phyloP scores from a whole-genome alignment of 306 rosid species.

The Spatholobus suberectus region DNA sequence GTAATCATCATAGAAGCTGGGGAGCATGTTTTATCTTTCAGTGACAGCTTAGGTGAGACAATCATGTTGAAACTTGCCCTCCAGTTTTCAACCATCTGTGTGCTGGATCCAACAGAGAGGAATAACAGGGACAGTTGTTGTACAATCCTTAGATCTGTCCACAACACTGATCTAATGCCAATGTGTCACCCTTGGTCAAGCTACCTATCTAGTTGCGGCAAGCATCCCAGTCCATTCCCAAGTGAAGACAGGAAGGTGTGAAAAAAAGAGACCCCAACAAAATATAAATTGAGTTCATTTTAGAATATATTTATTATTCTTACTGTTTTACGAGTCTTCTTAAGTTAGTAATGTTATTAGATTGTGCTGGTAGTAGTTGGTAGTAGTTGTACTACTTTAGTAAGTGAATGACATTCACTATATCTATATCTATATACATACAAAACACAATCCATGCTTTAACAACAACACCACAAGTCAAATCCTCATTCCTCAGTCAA shows the following conservation, averaged over 20 bases:
- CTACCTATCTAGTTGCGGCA: no score
- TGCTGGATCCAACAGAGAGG: no score
- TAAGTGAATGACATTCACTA: no score
- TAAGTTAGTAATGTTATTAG: neutral
- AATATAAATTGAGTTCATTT: conserved; percentile 12
- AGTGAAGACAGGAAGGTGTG: no score
- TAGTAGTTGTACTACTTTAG: neutral
- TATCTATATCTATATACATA: neutral
- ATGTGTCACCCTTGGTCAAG: no score
- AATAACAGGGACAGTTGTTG: no score
- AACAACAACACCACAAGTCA: neutral
- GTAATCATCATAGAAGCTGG: conserved; percentile 3
- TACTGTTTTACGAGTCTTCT: neutral
- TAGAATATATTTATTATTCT: neutral
- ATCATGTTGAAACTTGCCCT: no score
- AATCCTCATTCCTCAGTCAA: neutral
- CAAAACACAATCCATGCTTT: conserved; percentile 4
- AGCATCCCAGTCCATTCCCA: no score
- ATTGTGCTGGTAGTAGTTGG: neutral
- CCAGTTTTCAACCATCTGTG: no score
- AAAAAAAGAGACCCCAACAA: neutral
- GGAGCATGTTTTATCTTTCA: neutral
- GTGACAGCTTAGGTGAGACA: no score
- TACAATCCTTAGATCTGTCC: no score
- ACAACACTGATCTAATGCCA: no score